A percentile compares a stretch with the other conserved stretches of the same genome.
phyloP scores from a whole-genome alignment of 2,329 filamentous ascomycete species.

The Phoma sp. region DNA sequence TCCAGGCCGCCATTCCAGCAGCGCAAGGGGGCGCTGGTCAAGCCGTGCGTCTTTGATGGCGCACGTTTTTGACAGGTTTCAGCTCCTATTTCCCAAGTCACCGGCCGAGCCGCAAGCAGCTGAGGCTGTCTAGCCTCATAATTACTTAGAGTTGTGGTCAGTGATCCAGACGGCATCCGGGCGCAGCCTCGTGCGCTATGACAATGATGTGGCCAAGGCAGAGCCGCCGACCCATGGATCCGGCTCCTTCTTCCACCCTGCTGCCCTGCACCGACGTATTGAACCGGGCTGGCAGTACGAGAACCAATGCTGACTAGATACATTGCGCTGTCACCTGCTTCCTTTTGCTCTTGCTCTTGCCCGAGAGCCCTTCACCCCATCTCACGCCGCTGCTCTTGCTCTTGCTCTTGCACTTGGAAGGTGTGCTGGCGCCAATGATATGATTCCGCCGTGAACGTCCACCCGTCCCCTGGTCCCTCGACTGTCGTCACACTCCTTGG shows the following conservation, averaged over 20 bases:
- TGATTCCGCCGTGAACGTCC: constrained; percentile 18
- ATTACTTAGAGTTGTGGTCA: neutral
- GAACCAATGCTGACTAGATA: constrained; percentile 9
- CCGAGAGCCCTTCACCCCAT: constrained; percentile 3
- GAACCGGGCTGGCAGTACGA: constrained; percentile 7
- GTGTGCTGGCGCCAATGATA: constrained; percentile 15
- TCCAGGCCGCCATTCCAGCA: constrained; percentile 13
- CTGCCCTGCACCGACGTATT: constrained; percentile 5
- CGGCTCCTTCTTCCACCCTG: constrained; percentile 3
- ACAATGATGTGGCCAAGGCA: constrained; percentile 2
- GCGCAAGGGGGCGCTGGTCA: constrained; percentile 13
- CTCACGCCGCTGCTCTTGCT: neutral
- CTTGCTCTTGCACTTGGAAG: constrained; percentile 7
- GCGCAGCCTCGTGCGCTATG: constrained; percentile 2
- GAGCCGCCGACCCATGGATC: constrained; percentile 6
- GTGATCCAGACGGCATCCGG: constrained; percentile 9
- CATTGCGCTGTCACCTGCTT: constrained; percentile 6
- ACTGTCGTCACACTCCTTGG: constrained; percentile 45
- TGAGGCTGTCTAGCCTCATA: neutral
- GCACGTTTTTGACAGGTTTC: constrained; percentile 15
- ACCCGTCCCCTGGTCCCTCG: constrained; percentile 15
- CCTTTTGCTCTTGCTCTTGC: neutral
- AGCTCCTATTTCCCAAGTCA: neutral
- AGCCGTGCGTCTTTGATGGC: constrained; percentile 12
- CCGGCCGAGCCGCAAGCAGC: constrained; percentile 11